Evolutionary conservation across 495 filamentous ascomycete species (phyloP), one percentile per base, ranked within the genome.

Genomic region (Penicillium cinerascens): DNA sequence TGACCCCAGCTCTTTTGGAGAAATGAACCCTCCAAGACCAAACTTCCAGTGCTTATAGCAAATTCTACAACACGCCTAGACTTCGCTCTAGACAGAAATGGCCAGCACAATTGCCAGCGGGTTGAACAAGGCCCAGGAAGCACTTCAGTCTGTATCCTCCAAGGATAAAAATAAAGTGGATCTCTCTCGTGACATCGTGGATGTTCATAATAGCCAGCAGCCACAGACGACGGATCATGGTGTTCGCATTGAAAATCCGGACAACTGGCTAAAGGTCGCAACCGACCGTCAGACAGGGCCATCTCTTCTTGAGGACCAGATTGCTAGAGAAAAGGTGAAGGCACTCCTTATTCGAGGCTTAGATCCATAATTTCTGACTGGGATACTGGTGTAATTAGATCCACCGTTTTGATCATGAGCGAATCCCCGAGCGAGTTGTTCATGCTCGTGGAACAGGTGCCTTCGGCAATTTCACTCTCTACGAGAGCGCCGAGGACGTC

Each of bases 341-440:
- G 2, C 11, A 9, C 21, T 26, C 15, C 26, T 0, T 69, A 45
- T 3, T 41, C 43, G 6, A 10, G 13, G 17, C 16, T 17, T 21
- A 8, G 39, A 36, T 6, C 3, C 8, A 10, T 9, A 8, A 3
- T 36, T 36, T 11, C 15, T 36, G 33, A 36, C 8, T 8, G 33
- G 10, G 2, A n/a, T 11, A 13, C 38, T 25, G 15, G 45, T 21
- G 6, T 11, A 11, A 13, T 20, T 39, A 91, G 87, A 88, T 91
- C 41, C 80, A 83, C 62, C 80, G 83, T 49, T 92, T 95, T 61
- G 89, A 93, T 59, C 89, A 93, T 55, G 89, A 95, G 67, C 81
- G 90, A 44, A 92, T 93, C 47, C 90, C 90, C 4, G 90, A 95
- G 70, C 78, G 91, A 44, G 90, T 95, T 10, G 89, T 96, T 4